Evolutionary conservation across 2,329 filamentous ascomycete species (phyloP), one percentile per base, ranked within the genome.

Genomic region (Colletotrichum noveboracense): DNA sequence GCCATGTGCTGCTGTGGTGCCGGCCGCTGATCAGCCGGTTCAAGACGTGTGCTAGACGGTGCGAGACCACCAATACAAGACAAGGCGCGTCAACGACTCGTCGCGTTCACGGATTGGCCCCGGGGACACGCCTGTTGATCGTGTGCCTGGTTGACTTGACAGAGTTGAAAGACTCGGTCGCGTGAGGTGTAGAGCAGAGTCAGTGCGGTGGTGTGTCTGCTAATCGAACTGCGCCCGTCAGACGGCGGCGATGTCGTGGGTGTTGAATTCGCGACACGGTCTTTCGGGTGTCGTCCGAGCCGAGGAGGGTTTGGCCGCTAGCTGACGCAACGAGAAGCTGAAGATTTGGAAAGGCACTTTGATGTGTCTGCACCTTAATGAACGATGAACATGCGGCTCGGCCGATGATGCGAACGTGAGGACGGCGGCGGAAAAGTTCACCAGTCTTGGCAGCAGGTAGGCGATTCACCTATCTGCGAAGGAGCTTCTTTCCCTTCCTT

Each of bases 1-100:
- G 69, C 70, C 64, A 75, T 73, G 73, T 73, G 70, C 55, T 67
- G 28, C 34, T 71, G 71, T 67, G 24, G 28, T 60, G 55, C 72
- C 62, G 71, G 38, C 18, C 38, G 38, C 38, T 48, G 38, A 48
- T 48, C 38, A 48, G 38, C 38, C 38, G 38, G 38, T 48, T n/a
- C 38, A 48, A 48, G 38, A 48, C 38, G 9, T 48, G 38, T 43
- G 16, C 38, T n/a, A n/a, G 38, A 43, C 38, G 38, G 38, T 43
- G 18, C 38, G 18, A 48, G 38, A 48, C 18, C 18, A 48, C 38
- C 38, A 48, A 48, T 48, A 21, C 58, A 61, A 34, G 26, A 30
- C 10, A 34, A 30, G 69, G 61, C 36, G 61, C 28, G 68, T 71
- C 52, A 55, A 36, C 66, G 68, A 70, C 16, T 60, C 58, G 24